These are phyloP conservation scores for Aspergillus wentii DNA, from an alignment of 495 filamentous ascomycete genomes.

Conservation along the genomic window DNA sequence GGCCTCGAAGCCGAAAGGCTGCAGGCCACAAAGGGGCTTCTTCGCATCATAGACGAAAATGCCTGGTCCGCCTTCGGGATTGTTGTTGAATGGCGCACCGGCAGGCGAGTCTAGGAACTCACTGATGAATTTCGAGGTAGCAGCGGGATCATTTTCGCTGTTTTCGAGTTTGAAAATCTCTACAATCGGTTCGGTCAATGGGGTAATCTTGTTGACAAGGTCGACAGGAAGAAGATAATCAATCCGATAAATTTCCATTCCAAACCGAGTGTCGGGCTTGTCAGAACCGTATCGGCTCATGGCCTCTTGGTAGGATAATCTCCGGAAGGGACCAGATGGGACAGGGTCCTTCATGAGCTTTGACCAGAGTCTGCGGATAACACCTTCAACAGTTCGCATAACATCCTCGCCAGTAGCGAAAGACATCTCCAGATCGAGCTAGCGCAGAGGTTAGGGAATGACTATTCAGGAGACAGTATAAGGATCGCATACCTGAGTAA, in stretches of 20 bases:
- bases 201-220: slow-evolving; percentile 67
- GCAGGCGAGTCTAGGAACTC: slow-evolving; percentile 65
- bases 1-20: slow-evolving; percentile 70
- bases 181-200: slow-evolving; percentile 54
- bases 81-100: slow-evolving; percentile 53
- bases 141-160: slow-evolving; percentile 37
- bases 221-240: slow-evolving; percentile 59
- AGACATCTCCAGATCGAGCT: slow-evolving; percentile 91
- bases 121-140: slow-evolving; percentile 55
- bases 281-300: slow-evolving; percentile 83
- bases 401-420: slow-evolving; percentile 74
- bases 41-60: slow-evolving; percentile 67
- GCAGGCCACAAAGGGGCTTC: slow-evolving; percentile 68
- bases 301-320: slow-evolving; percentile 67
- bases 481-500: slow-evolving; percentile 67
- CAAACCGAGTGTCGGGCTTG: slow-evolving; percentile 80
- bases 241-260: slow-evolving; percentile 56
- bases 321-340: slow-evolving; percentile 45
- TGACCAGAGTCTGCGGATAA: slow-evolving; percentile 57
- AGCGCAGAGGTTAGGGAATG: background rate
- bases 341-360: slow-evolving; percentile 36
- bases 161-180: slow-evolving; percentile 64
- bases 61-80: slow-evolving; percentile 66
- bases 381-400: slow-evolving; percentile 60
- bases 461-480: slow-evolving; percentile 2